A percentile compares a stretch with the other conserved stretches of the same genome.
Evolutionary conservation across 805 yeast genomes (phyloP).

Genomic region (Candida chauliodis): DNA sequence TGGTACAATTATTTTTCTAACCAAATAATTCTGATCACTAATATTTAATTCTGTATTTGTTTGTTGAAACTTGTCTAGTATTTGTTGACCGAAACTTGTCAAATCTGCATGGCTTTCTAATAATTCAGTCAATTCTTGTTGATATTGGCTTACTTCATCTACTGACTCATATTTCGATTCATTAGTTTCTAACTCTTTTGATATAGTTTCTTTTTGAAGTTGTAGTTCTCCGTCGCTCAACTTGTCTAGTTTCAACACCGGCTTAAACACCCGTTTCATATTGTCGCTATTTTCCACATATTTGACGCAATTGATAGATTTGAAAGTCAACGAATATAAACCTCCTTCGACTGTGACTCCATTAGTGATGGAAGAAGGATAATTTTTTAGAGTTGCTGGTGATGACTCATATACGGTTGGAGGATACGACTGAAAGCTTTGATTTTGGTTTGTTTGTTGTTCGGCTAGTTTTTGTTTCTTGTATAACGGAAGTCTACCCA

Average conservation of each 20-base stretch:
- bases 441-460: constrained; percentile 1
- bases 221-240: constrained; percentile 13
- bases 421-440: constrained; percentile 7
- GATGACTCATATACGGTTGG: constrained; percentile 12
- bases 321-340: constrained; percentile 37
- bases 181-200: constrained; percentile 18
- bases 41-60: constrained; percentile 15
- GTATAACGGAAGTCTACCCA: constrained; percentile 5
- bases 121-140: constrained; percentile 10
- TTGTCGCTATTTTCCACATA: constrained; percentile 34
- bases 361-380: constrained; percentile 32
- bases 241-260: constrained; percentile 12
- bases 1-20: constrained; percentile 11
- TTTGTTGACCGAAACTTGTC: constrained; percentile 12
- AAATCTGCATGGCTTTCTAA: constrained; percentile 15
- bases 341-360: constrained; percentile 43
- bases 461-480: constrained; percentile 6
- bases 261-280: constrained; percentile 23
- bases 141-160: constrained; percentile 3
- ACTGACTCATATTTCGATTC: not conserved
- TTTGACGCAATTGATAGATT: constrained; percentile 34
- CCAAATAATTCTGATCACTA: constrained; percentile 13
- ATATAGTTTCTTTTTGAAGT: constrained; percentile 16
- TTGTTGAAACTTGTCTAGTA: constrained; percentile 15
- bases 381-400: constrained; percentile 13